Evolutionary conservation across 139 green algal species (phyloP), one percentile per base, ranked within the genome.

Genomic region (Micractinium conductrix): DNA sequence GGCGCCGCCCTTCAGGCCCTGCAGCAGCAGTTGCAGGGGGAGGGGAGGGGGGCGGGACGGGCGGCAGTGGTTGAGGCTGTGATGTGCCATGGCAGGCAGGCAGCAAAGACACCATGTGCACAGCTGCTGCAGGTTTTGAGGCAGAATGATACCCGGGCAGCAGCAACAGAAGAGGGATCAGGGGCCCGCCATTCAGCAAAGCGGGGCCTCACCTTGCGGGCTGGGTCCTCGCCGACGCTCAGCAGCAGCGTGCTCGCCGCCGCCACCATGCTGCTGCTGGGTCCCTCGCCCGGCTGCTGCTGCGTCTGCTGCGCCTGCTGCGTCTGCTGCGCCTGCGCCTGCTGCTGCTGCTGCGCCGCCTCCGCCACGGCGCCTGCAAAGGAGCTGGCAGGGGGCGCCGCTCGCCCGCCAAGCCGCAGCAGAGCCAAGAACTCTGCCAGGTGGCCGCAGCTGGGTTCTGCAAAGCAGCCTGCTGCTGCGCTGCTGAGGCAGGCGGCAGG

Each of bases 401-500:
- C 67, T 87, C 79, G 68, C 22, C 88, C 89, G 50, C 85, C 40
- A 9, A 92, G 44, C 28, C 83, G 79, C 38, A 96, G 86, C 65
- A 96, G 78, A 16, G 86, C 71, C 48, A 94, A 45, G 6, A 92
- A 88, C 79, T 96, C 92, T 74, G 90, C 50, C 42, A 88, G 71
- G 44, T 84, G 65, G 21, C 65, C 70, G 3, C 38, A 81, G 3
- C 30, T 17, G 14, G 42, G 67, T 12, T 86, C 74, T 0, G 58
- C 22, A 24, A 88, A 85, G 75, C 45, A 78, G 38, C 87, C 87
- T 58, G 22, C 58, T 30, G 84, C 45, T 1, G 83, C 83, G 60
- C 33, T 83, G 72, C 55, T 88, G n/a, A 87, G 21, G 5, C 73
- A 58, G 22, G 74, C 38, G 0, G 55, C 24, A 16, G 87, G 75